Conservation (phyloP, 192 early-diverging fungal genomes). For the Allomyces arbusculus region DNA sequence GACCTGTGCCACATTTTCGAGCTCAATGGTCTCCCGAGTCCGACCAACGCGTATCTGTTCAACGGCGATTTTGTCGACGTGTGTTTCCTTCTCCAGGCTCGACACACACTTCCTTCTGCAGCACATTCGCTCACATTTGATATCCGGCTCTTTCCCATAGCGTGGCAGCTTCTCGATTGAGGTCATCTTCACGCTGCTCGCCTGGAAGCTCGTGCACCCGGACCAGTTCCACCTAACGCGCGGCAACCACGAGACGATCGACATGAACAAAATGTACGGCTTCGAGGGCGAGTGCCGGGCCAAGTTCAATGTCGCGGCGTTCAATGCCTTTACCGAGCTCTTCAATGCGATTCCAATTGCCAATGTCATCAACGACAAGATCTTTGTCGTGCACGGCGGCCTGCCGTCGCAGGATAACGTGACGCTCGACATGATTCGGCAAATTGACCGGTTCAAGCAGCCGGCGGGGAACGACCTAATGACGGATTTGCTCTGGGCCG, state of each 20-base stretch:
- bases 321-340: slow-evolving; percentile 78
- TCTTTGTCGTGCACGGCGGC: slow-evolving; percentile 93
- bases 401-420: slow-evolving; percentile 79
- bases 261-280: slow-evolving; percentile 99
- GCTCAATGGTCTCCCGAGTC: slow-evolving; percentile 71
- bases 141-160: too few species aligned
- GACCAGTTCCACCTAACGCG: slow-evolving; percentile 63
- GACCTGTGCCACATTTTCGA: slow-evolving; percentile 92
- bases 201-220: slow-evolving; percentile 81
- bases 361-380: slow-evolving; percentile 74
- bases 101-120: too few species aligned
- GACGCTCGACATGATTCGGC: slow-evolving; percentile 72
- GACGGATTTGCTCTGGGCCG: slow-evolving; percentile 95
- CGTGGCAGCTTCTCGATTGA: slow-evolving; percentile 89
- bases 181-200: slow-evolving; percentile 73
- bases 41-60: slow-evolving; percentile 69
- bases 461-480: slow-evolving; percentile 53
- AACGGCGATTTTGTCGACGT: slow-evolving; percentile 92
- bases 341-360: slow-evolving; percentile 87
- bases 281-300: slow-evolving; percentile 94
- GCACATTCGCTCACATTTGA: too few species aligned
- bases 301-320: slow-evolving; percentile 82
- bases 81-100: background rate
- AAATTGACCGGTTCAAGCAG: slow-evolving; percentile 67
- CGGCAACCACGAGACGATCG: slow-evolving; percentile 94